Conservation (phyloP, 2,329 filamentous ascomycete genomes). For the Colletotrichum liriopes region DNA sequence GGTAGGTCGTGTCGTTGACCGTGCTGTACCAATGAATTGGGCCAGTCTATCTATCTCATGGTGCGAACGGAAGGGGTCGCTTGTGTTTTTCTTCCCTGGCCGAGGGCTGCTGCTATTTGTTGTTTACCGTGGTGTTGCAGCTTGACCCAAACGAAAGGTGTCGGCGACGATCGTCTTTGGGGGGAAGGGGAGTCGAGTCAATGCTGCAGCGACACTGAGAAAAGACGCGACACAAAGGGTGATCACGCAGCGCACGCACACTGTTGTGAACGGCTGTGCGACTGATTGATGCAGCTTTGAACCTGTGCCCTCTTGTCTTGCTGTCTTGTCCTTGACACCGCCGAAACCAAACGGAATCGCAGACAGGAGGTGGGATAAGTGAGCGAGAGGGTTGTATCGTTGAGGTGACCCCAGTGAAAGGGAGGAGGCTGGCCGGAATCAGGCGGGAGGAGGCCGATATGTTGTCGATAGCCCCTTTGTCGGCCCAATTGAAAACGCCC, state of each 20-base stretch:
- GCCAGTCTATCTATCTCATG: constrained; percentile 63
- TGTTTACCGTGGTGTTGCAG: constrained; percentile 47
- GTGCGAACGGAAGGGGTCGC: constrained; percentile 48
- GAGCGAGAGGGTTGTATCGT: constrained; percentile 15
- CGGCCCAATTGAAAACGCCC: constrained; percentile 25
- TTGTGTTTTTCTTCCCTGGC: constrained; percentile 15
- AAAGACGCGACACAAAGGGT: constrained; percentile 38
- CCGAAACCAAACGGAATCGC: constrained; percentile 27
- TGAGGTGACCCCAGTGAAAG: constrained; percentile 23
- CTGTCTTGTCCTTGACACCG: constrained; percentile 28
- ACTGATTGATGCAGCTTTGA: constrained; percentile 25
- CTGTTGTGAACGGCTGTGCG: constrained; percentile 38
- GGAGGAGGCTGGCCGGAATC: constrained; percentile 23
- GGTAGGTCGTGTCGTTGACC: constrained; percentile 22
- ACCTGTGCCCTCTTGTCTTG: constrained; percentile 31
- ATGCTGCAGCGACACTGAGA: constrained; percentile 29
- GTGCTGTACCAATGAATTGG: constrained; percentile 55
- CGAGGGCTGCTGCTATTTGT: constrained; percentile 52
- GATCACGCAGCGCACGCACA: constrained; percentile 30
- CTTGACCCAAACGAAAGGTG: constrained; percentile 16
- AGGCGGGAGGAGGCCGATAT: constrained; percentile 13
- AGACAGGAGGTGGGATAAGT: constrained; percentile 24
- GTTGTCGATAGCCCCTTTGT: constrained; percentile 24
- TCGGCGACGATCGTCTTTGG: constrained; percentile 32
- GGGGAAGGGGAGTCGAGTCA: constrained; percentile 15